Evolutionary conservation across 1,284 basidiomycete genomes (phyloP).

Genomic region (Ustilago vetiveriae): DNA sequence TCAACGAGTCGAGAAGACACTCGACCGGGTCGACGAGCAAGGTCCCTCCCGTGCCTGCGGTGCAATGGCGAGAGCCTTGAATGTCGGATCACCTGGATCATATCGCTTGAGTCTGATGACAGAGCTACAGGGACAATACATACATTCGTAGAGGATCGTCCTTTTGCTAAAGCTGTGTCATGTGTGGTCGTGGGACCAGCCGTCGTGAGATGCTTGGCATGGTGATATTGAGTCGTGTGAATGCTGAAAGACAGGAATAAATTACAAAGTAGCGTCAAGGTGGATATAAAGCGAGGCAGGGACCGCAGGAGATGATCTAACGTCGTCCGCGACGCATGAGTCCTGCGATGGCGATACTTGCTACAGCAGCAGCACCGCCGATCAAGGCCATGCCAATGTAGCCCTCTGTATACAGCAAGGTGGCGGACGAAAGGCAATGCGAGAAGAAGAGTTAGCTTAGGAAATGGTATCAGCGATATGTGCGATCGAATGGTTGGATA

Average conservation of each 20-base stretch:
- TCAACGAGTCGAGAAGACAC: conserved; percentile 22
- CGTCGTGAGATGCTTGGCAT: background rate
- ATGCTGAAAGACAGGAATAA: conserved; percentile 6
- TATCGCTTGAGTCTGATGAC: background rate
- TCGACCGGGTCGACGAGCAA: conserved; percentile 11
- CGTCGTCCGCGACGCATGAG: conserved; percentile 69
- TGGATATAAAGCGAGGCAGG: background rate
- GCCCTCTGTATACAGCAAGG: conserved; percentile 74
- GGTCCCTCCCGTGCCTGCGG: conserved; percentile 28
- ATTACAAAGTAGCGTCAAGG: conserved; percentile 11
- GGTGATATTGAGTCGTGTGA: background rate
- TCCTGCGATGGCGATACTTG: conserved; percentile 81
- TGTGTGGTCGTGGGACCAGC: background rate
- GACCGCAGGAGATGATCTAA: conserved; percentile 2
- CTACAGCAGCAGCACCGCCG: conserved; percentile 86
- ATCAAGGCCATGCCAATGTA: conserved; percentile 94
- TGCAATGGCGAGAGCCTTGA: conserved; percentile 29
- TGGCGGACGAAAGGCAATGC: background rate
- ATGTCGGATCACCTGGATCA: no score
- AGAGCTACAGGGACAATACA: background rate
- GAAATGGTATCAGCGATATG: background rate
- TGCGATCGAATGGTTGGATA: conserved; percentile 12
- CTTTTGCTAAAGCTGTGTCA: background rate
- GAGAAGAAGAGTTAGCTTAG: background rate
- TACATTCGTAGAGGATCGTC: background rate